Percentiles rank a stretch among this genome's conserved stretches.
Evolutionary conservation across 176 grass and related monocot genomes (phyloP).

Genomic region (maize (Zea mays)): DNA sequence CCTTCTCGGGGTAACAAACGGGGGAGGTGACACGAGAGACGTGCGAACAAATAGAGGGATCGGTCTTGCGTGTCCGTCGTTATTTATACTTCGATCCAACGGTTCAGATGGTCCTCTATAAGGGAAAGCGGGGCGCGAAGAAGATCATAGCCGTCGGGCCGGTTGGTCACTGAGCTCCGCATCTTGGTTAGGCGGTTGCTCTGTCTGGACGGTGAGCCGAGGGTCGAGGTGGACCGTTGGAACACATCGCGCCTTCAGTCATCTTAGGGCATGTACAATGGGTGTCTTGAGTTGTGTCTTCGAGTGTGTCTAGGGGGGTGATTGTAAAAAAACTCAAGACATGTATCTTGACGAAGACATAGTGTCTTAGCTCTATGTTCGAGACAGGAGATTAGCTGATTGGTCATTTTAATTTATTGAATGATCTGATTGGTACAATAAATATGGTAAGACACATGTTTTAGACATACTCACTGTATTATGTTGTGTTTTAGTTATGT

Average conservation of each 20-base stretch:
- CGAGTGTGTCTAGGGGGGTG: no score
- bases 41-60: constrained; percentile 27
- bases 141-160: constrained; percentile 2
- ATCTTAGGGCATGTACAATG: no score
- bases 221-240: constrained; percentile 32
- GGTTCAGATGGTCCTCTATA: neutral
- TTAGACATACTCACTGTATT: no score
- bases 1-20: constrained; percentile 33
- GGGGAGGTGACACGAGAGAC: constrained; percentile 37
- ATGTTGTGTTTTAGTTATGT: no score
- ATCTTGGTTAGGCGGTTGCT: neutral
- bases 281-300: no score
- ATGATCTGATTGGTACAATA: no score
- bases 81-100: constrained; percentile 47
- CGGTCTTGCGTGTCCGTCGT: constrained; percentile 22
- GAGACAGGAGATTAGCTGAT: no score
- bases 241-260: neutral
- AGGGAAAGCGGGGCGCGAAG: neutral
- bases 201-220: constrained; percentile 25
- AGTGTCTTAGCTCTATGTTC: no score
- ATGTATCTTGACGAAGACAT: no score
- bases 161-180: neutral
- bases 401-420: no score
- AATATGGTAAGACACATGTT: no score
- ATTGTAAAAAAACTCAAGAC: no score